Evolutionary conservation across 2,329 filamentous ascomycete genomes (phyloP), one percentile per base, ranked within the genome.

Genomic region (Diaporthe sp.): DNA sequence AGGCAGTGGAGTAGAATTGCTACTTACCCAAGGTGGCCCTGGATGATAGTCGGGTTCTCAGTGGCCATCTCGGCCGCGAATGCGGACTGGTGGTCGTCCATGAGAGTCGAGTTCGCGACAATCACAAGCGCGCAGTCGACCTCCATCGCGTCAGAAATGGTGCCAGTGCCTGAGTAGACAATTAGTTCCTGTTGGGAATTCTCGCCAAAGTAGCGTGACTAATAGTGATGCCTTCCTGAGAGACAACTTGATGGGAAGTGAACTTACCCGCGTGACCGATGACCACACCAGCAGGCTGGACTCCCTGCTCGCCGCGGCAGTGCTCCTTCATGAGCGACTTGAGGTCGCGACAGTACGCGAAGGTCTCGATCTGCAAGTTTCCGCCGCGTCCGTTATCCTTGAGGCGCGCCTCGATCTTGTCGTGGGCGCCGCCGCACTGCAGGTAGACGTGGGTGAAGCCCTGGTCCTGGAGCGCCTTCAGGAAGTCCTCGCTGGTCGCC

Each of bases 81-180:
- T 82, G 98, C 95, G 28, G 91, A 89, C 83, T 99, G 97, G 81
- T 99, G 97, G 80, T 99, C 96, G 80, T 97, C 92, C 79, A 98
- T 89, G 0, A 99, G 89, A 9, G 87, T 87, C 2, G 91, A 89
- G 82, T 99, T 99, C 3, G 96, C 94, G 3, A 99, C 95, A 0
- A 98, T 95, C 67, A 99, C 89, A n/a, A 98, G 86, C 3, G 94
- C 92, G 0, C 95, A 86, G 19, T 91, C 90, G 70, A 94, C 86
- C 57, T 94, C 91, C 76, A 97, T 90, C 0, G 92, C 95, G 81
- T 96, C 95, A 0, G 98, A 88, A 38, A 98, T 95, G 4, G 95
- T 95, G 12, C 97, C 97, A 17, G 96, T 96, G 22, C 96, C 96
- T 98, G 69, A 22, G 28, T 8, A 4, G 10, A 30, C 17, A 35